Evolutionary conservation across 73 alveolate species (phyloP), one percentile per base, ranked within the genome.

Genomic region (Paraurostyla sp.): DNA sequence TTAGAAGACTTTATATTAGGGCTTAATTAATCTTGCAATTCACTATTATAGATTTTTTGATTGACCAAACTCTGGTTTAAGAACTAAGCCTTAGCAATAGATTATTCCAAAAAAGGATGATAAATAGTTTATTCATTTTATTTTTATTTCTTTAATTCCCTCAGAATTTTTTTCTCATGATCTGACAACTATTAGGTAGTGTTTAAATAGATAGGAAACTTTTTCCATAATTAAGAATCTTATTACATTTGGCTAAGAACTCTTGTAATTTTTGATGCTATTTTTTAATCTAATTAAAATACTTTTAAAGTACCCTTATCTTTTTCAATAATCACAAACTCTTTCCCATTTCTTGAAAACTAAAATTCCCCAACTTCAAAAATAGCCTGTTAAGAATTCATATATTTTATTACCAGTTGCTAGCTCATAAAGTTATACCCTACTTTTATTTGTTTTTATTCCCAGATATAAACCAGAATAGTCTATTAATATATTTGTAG

Each of bases 61-160:
- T 56, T 7, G 36, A 56, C 9, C 41, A 56, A 13, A 13, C 35
- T 13, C 32, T 56, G 73, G 20, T 56, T 56, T n/a, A 56, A 25
- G 13, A 56, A n/a, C 16, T 56, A 22, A 9, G 80, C 51, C 30
- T 62, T 9, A 6, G 7, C 18, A 7, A 62, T 62, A 4, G 80
- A 62, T 36, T 62, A 15, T 4, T 62, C 80, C 9, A 62, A 32
- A 36, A 62, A 62, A 7, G 80, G 80, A 62, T 62, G 80, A 62
- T 56, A 62, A 36, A 22, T 62, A 32, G 6, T 29, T 32, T 29
- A 36, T 62, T 36, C 15, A 29, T 6, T 15, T 11, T 36, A 7
- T 32, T 62, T 7, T 25, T 62, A 25, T 25, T 62, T 62, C 30
- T 32, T 62, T 15, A 32, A 11, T 7, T 62, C 23, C 54, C 52